Conservation (phyloP, 768 basidiomycete species). For the Mrakia frigida region DNA sequence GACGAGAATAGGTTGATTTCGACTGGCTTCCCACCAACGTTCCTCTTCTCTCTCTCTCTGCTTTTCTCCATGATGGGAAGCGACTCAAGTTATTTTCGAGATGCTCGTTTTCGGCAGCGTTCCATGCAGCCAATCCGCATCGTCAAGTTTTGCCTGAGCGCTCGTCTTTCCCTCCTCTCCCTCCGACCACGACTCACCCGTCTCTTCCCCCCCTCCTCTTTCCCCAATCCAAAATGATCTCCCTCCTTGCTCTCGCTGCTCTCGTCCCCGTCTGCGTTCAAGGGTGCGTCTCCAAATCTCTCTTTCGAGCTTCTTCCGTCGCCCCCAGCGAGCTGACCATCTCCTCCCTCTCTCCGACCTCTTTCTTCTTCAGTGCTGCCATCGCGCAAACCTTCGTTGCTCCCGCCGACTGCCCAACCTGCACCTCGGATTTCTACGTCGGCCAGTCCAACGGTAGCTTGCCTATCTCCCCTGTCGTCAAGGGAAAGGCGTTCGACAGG, state of each 20-base stretch:
- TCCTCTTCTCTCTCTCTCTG: too few relatives aligned
- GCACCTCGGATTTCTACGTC: slow-evolving; percentile 45
- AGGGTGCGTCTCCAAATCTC: slow-evolving; percentile 17
- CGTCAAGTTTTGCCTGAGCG: background rate
- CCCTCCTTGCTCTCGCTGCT: background rate
- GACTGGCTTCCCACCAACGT: too few relatives aligned
- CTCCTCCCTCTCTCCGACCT: background rate
- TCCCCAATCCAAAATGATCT: slow-evolving; percentile 14
- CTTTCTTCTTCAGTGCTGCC: background rate
- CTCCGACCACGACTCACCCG: background rate
- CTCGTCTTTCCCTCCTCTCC: background rate
- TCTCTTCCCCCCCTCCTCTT: background rate
- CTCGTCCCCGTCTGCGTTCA: slow-evolving; percentile 19
- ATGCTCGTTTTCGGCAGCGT: background rate
- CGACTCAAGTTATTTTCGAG: background rate
- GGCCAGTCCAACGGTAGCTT: slow-evolving; percentile 50
- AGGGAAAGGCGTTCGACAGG: slow-evolving; percentile 43
- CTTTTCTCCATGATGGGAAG: too few relatives aligned
- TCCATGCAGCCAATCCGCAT: background rate
- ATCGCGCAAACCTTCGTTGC: slow-evolving; percentile 42
- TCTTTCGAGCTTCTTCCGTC: background rate
- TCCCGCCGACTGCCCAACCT: slow-evolving; percentile 41
- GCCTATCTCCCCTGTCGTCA: slow-evolving; percentile 45
- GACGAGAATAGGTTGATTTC: too few relatives aligned
- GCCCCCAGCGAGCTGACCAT: background rate